A percentile compares a stretch with the other conserved stretches of the same genome.
Conservation (phyloP, 2,329 filamentous ascomycete species). For the Fusarium pseudonygamai region DNA sequence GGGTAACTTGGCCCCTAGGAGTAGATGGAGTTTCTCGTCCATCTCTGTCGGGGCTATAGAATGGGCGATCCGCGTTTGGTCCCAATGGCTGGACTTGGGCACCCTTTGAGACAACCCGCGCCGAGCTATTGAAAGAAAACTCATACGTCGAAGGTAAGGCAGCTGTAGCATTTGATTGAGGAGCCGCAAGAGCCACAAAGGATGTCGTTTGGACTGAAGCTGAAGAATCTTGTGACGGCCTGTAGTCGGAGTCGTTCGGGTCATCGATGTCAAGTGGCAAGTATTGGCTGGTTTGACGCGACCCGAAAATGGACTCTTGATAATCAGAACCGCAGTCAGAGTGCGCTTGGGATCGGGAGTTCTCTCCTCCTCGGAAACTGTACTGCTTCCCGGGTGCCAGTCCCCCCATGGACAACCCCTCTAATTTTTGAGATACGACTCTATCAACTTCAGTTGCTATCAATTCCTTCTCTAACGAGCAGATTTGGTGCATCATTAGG, state of each 20-base stretch:
- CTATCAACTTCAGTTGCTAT: constrained; percentile 3
- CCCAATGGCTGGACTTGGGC: neutral
- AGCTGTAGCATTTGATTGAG: neutral
- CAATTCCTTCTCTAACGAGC: neutral
- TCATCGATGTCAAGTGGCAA: neutral
- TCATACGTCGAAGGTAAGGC: neutral
- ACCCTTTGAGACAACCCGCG: neutral
- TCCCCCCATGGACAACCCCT: neutral
- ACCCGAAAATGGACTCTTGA: neutral
- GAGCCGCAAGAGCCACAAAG: neutral
- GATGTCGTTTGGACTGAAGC: neutral
- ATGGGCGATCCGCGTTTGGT: neutral
- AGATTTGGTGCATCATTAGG: constrained; percentile 13
- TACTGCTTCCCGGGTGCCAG: neutral
- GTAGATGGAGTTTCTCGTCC: neutral
- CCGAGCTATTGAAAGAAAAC: neutral
- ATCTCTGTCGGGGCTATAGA: neutral
- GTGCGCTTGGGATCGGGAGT: neutral
- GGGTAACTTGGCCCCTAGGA: neutral
- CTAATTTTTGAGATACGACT: neutral
- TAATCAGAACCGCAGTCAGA: neutral
- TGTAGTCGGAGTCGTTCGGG: neutral
- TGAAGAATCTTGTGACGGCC: neutral
- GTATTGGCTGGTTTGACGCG: neutral
- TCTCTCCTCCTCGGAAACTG: neutral